Evolutionary conservation across 208 protist genomes (phyloP).

Genomic region (Jaenimonas drosophilae): DNA sequence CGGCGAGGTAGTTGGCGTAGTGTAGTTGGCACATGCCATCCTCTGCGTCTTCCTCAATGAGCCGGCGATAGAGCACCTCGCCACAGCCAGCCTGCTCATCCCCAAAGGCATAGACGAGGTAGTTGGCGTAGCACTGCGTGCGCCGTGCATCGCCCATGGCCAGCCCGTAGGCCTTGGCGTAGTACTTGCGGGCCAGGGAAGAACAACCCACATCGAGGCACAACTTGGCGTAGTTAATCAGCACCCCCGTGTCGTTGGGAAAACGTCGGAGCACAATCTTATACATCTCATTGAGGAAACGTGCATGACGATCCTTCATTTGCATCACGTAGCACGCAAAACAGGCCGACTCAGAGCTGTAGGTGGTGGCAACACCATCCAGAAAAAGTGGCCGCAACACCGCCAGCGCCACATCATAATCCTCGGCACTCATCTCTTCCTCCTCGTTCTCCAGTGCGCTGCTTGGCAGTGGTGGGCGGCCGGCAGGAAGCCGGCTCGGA

Average conservation of each 20-base stretch:
- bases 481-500: slow-evolving; percentile 1
- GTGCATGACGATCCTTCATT: slow-evolving; percentile 39
- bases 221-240: slow-evolving; percentile 75
- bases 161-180: slow-evolving; percentile 41
- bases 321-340: slow-evolving; percentile 57
- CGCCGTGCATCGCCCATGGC: slow-evolving; percentile 38
- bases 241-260: slow-evolving; percentile 34
- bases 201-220: slow-evolving; percentile 45
- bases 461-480: background rate
- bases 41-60: slow-evolving; percentile 23
- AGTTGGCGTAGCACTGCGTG: slow-evolving; percentile 68
- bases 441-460: slow-evolving; percentile 7
- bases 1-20: slow-evolving; percentile 65
- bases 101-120: slow-evolving; percentile 31
- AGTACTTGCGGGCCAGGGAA: slow-evolving; percentile 56
- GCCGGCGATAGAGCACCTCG: slow-evolving; percentile 37
- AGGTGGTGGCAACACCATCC: slow-evolving; percentile 32
- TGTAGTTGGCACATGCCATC: slow-evolving; percentile 20
- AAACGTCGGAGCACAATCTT: slow-evolving; percentile 41
- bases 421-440: slow-evolving; percentile 1
- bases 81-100: slow-evolving; percentile 27
- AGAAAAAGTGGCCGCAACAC: slow-evolving; percentile 29
- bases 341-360: slow-evolving; percentile 52
- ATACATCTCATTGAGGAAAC: slow-evolving; percentile 60
- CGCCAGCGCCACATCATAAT: slow-evolving; percentile 1